A percentile compares a stretch with the other conserved stretches of the same genome.
Conservation (phyloP, 768 basidiomycete species). For the Scleroderma bovista region DNA sequence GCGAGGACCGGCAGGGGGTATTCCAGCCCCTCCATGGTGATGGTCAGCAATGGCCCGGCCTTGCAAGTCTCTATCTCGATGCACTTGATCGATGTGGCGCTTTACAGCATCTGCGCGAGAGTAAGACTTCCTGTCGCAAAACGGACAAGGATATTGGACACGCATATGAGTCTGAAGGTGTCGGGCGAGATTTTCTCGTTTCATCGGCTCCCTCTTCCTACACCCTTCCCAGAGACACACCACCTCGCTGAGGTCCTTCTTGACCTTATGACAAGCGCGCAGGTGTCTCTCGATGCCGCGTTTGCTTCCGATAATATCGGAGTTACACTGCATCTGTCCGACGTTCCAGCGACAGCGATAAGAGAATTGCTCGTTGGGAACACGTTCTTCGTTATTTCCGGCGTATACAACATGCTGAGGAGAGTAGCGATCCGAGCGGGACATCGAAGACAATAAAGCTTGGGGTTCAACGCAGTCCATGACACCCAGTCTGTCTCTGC, state of each 20-base stretch:
- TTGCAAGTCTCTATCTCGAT: conserved; percentile 12
- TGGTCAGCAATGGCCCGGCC: conserved; percentile 1
- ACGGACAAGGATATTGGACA: conserved; percentile 26
- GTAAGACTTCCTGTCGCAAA: conserved; percentile 20
- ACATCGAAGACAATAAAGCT: too few species aligned
- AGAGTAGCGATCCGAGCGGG: too few species aligned
- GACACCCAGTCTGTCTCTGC: too few species aligned
- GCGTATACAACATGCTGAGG: neutral
- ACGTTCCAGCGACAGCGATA: neutral
- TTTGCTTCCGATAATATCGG: conserved; percentile 18
- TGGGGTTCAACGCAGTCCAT: too few species aligned
- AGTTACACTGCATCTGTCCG: neutral
- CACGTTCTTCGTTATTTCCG: neutral
- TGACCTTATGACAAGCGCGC: conserved; percentile 18
- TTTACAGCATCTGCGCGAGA: conserved; percentile 29
- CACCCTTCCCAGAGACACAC: conserved; percentile 22
- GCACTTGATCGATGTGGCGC: conserved; percentile 27
- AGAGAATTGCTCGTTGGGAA: neutral
- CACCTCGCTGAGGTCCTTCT: conserved; percentile 11
- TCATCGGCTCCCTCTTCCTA: conserved; percentile 19
- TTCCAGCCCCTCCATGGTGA: too few species aligned
- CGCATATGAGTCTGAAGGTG: conserved; percentile 25
- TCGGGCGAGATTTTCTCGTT: conserved; percentile 28
- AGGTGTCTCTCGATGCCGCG: conserved; percentile 23
- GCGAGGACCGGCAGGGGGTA: too few species aligned